These are phyloP conservation scores for Penicillium sp. DNA, from an alignment of 2,329 filamentous ascomycete species.

Conservation along the genomic window DNA sequence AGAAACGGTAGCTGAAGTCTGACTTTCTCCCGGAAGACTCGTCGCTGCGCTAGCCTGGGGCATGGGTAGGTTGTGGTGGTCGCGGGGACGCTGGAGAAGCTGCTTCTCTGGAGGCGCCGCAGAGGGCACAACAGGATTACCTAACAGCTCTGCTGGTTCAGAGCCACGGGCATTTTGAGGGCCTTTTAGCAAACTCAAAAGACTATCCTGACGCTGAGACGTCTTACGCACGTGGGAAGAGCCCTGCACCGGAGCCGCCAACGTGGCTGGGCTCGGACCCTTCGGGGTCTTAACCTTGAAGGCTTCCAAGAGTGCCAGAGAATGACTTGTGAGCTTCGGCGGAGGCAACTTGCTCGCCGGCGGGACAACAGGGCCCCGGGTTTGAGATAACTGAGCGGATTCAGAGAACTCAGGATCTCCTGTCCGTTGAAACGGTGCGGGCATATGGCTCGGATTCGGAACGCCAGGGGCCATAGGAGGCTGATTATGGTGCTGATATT, in stretches of 20 bases:
- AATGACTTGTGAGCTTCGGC: slow-evolving; percentile 57
- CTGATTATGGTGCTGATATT: slow-evolving; percentile 17
- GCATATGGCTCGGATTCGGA: slow-evolving; percentile 23
- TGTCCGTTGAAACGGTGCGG: slow-evolving; percentile 47
- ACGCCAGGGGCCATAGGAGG: slow-evolving; percentile 11
- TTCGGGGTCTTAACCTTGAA: slow-evolving; percentile 48
- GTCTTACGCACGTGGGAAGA: slow-evolving; percentile 19
- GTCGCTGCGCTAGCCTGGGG: slow-evolving; percentile 15
- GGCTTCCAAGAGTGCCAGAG: slow-evolving; percentile 55
- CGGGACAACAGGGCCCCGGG: slow-evolving; percentile 49
- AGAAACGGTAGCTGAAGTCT: slow-evolving; percentile 39
- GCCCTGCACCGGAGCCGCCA: slow-evolving; percentile 13
- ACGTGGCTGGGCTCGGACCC: slow-evolving; percentile 15
- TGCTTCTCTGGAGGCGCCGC: slow-evolving; percentile 21
- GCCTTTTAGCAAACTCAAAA: slow-evolving; percentile 34
- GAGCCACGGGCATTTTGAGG: slow-evolving; percentile 14
- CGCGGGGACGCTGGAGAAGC: slow-evolving; percentile 31
- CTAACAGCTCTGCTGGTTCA: slow-evolving; percentile 43
- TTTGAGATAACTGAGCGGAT: slow-evolving; percentile 29
- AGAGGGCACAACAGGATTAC: slow-evolving; percentile 37
- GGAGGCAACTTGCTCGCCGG: slow-evolving; percentile 57
- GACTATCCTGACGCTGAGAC: slow-evolving; percentile 38
- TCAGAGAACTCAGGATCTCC: slow-evolving; percentile 45
- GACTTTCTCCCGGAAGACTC: slow-evolving; percentile 10
- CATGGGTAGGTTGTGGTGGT: slow-evolving; percentile 9